Evolutionary conservation across 768 basidiomycete species (phyloP).

Genomic region (Flagelloscypha sp.): DNA sequence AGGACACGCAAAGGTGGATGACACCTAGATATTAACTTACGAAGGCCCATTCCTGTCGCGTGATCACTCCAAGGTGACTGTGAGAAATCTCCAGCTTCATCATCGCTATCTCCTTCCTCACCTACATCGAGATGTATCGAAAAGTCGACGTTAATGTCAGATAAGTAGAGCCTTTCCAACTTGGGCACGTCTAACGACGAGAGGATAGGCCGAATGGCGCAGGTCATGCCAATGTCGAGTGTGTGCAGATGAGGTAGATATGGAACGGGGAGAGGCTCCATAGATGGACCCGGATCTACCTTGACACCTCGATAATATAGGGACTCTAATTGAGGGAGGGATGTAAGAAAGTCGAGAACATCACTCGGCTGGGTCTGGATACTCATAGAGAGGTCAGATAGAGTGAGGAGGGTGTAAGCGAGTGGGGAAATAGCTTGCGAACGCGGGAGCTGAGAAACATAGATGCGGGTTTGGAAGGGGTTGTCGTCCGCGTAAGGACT

Average conservation of each 20-base stretch:
- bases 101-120: slow-evolving; percentile 66
- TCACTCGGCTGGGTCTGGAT: slow-evolving; percentile 36
- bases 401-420: slow-evolving; percentile 47
- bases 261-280: slow-evolving; percentile 31
- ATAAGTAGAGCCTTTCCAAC: slow-evolving; percentile 52
- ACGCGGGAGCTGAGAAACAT: slow-evolving; percentile 42
- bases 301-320: slow-evolving; percentile 51
- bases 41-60: slow-evolving; percentile 74
- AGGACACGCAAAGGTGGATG: slow-evolving; percentile 56
- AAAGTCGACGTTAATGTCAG: slow-evolving; percentile 60
- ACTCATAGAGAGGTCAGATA: slow-evolving; percentile 40
- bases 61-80: slow-evolving; percentile 72
- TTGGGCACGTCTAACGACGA: slow-evolving; percentile 55
- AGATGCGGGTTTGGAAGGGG: slow-evolving; percentile 26
- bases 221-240: slow-evolving; percentile 49
- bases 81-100: slow-evolving; percentile 66
- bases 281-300: slow-evolving; percentile 30
- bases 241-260: slow-evolving; percentile 51
- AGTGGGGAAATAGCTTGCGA: slow-evolving; percentile 36
- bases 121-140: slow-evolving; percentile 22
- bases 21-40: slow-evolving; percentile 51
- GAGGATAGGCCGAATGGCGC: slow-evolving; percentile 55
- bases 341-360: slow-evolving; percentile 52
- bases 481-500: slow-evolving; percentile 13
- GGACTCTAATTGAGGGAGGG: slow-evolving; percentile 52